Percentiles rank a stretch among this genome's conserved stretches.
Conservation (phyloP, 108 stramenopile genomes). For the Nitzschia inconspicua region DNA sequence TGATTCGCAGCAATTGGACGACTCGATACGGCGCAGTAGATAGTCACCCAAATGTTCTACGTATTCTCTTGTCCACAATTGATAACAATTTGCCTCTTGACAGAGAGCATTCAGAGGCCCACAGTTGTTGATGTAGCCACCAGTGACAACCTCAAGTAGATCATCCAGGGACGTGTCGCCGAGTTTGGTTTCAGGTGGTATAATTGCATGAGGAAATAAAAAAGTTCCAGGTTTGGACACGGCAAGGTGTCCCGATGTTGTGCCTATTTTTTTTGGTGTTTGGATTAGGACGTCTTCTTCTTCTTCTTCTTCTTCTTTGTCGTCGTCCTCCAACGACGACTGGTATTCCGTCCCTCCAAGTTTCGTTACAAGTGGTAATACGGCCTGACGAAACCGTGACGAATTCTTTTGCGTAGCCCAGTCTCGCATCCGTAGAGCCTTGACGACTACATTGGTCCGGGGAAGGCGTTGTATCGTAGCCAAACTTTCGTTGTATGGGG, state of each 20-base stretch:
- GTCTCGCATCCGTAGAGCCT: constrained; percentile 61
- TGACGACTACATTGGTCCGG: constrained; percentile 30
- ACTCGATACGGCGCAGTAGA: constrained; percentile 26
- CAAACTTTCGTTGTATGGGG: not conserved
- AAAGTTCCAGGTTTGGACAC: not conserved
- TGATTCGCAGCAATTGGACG: constrained; percentile 8
- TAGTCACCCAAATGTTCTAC: constrained; percentile 68
- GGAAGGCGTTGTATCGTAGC: constrained; percentile 29
- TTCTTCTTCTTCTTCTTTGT: not conserved
- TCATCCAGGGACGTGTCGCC: constrained; percentile 35
- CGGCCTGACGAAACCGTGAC: not conserved
- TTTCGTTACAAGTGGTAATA: constrained; percentile 8
- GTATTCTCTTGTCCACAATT: constrained; percentile 78
- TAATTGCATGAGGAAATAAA: constrained; percentile 4
- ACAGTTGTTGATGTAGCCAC: constrained; percentile 38
- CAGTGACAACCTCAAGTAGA: constrained; percentile 36
- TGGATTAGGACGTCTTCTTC: not conserved
- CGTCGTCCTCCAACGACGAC: not conserved
- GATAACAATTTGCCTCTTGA: constrained; percentile 71
- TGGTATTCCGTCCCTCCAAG: constrained; percentile 16
- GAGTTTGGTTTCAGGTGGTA: constrained; percentile 19
- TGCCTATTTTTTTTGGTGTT: not conserved
- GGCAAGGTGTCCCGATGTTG: not conserved
- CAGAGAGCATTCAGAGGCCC: constrained; percentile 77
- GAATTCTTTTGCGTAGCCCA: constrained; percentile 51